Base-by-base conservation (phyloP, 1,284 basidiomycete species). In the Pulveroboletus sp. region DNA sequence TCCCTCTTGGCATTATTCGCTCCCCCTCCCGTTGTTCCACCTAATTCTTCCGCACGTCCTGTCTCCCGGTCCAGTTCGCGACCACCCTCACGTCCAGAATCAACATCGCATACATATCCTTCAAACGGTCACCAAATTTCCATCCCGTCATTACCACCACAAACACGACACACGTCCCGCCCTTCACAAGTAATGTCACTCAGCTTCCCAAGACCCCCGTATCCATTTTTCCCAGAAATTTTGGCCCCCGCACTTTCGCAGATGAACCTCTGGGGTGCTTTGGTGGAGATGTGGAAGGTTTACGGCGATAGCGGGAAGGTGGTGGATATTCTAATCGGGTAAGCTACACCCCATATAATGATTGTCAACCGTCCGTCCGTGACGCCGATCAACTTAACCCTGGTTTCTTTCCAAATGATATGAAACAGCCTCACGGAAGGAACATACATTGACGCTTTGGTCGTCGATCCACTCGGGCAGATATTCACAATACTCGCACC, bases 181-280 rank as follows among this genome's bases (percentile, higher is more conserved):
- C 44, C 52, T 12, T 56, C 59, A 15, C 57, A 63, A 33, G 20
- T 43, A 22, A 9, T n/a, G 14, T 40, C 14, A 35, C 10, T 43
- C 14, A 46, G 26, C 25, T 25, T 38, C 25, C 28, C 26, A n/a
- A 44, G 29, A 22, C 49, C 58, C 24, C 46, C 38, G 4, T 31
- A 60, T 3, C 57, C 63, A 11, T 50, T 72, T 43, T 60, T 50
- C 7, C 40, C 51, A 11, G 63, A 91, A 87, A 81, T 89, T 38
- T 84, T 96, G 25, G 94, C 96, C 65, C 95, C 92, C 0, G 86
- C 89, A 1, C 81, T 96, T 0, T 87, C 84, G 18, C 89, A 89
- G 66, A 75, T 96, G 10, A 53, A 54, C 8, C 59, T 69, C 36
- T 69, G 68, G 68, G 58, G 65, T 15, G 49, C n/a, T 11, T 55